These are phyloP conservation scores for Gracilaria caudata DNA, from an alignment of 23 red algal species.

Conservation along the genomic window DNA sequence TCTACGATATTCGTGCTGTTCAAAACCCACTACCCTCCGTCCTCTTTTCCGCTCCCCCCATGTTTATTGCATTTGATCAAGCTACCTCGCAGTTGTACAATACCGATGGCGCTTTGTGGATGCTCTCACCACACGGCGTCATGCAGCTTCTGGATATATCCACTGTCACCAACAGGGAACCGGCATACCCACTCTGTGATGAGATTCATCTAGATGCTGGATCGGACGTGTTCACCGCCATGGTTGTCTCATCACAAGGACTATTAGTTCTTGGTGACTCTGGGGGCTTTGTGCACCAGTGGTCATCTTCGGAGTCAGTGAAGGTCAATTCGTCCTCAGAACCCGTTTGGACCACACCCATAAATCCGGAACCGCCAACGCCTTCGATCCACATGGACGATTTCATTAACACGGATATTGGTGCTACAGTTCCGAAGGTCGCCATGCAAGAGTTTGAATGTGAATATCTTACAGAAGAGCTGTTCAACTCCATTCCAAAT, in stretches of 20 bases:
- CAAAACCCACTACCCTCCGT: conserved; percentile 54
- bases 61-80: conserved; percentile 55
- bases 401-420: conserved; percentile 35
- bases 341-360: conserved; percentile 50
- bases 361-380: conserved; percentile 47
- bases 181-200: conserved; percentile 48
- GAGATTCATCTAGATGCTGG: conserved; percentile 69
- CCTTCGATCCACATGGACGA: conserved; percentile 51
- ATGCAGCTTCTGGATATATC: conserved; percentile 73
- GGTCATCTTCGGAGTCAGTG: conserved; percentile 53
- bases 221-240: conserved; percentile 49
- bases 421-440: conserved; percentile 66
- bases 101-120: conserved; percentile 60
- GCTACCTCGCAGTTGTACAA: conserved; percentile 28
- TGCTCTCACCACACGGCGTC: conserved; percentile 40
- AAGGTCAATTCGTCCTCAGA: conserved; percentile 61
- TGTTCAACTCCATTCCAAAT: conserved; percentile 19
- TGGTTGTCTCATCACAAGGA: conserved; percentile 50
- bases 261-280: conserved; percentile 61
- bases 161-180: conserved; percentile 15
- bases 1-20: conserved; percentile 64
- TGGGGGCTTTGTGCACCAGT: conserved; percentile 80
- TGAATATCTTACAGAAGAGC: conserved; percentile 54
- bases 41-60: conserved; percentile 43
- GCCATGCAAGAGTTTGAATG: conserved; percentile 57